Conservation (phyloP, 768 basidiomycete species). For the Aureoboletus auriporus region DNA sequence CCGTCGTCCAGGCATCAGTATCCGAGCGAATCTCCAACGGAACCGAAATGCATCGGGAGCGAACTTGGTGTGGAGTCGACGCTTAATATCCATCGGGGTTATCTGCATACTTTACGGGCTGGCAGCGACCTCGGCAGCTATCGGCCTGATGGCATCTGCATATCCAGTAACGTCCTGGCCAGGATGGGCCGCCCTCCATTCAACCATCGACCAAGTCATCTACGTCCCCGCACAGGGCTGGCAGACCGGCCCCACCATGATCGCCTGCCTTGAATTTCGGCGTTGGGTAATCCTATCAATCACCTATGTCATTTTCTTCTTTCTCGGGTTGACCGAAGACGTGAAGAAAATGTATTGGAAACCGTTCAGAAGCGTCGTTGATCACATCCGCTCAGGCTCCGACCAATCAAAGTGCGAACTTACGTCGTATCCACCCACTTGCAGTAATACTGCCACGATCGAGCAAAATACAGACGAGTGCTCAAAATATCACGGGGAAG, state of each 20-base stretch:
- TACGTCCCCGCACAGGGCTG: slow-evolving; percentile 9
- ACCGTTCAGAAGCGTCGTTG: neutral
- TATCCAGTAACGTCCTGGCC: slow-evolving; percentile 16
- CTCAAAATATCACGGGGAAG: neutral
- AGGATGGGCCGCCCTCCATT: slow-evolving; percentile 18
- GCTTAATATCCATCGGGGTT: slow-evolving; percentile 10
- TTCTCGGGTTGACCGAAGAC: slow-evolving; percentile 16
- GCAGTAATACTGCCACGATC: neutral
- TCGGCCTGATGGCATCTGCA: slow-evolving; percentile 4
- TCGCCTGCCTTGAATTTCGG: slow-evolving; percentile 7
- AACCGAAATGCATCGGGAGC: neutral
- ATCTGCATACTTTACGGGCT: slow-evolving; percentile 8
- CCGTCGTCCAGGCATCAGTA: slow-evolving; percentile 7
- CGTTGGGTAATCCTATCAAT: slow-evolving; percentile 16
- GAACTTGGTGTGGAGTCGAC: slow-evolving; percentile 8
- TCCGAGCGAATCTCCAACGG: slow-evolving; percentile 2
- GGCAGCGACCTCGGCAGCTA: slow-evolving; percentile 9
- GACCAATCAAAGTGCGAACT: slow-evolving; percentile 1
- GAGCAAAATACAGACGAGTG: neutral
- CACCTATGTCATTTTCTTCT: slow-evolving; percentile 10
- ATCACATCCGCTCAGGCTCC: neutral
- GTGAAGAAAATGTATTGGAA: slow-evolving; percentile 11
- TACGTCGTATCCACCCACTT: neutral
- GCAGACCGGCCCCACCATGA: neutral
- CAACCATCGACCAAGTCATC: slow-evolving; percentile 4